These are phyloP conservation scores for Ananas comosus DNA, from an alignment of 176 grass and related monocot species.

Conservation along the genomic window DNA sequence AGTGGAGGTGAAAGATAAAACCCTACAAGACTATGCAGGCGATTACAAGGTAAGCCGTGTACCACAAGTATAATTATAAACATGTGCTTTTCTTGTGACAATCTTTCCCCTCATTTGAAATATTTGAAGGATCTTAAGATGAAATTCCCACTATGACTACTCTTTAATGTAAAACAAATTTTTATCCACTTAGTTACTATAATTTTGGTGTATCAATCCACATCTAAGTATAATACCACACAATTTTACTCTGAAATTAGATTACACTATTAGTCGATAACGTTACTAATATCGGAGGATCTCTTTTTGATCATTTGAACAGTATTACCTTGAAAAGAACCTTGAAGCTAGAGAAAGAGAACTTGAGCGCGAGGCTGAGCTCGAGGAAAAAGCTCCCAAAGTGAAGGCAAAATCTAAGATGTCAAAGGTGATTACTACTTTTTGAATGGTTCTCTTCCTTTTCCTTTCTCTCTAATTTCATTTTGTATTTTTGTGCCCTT, in stretches of 20 bases:
- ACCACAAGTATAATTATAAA: constrained; percentile 9
- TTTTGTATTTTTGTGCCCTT: not conserved
- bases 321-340: constrained; percentile 99
- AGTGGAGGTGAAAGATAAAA: constrained; percentile 74
- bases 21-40: constrained; percentile 80
- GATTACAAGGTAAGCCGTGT: constrained; percentile 84
- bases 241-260: too few relatives aligned
- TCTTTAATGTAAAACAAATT: too few relatives aligned
- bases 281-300: not conserved
- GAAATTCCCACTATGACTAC: too few relatives aligned
- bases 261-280: not conserved
- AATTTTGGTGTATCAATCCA: not conserved
- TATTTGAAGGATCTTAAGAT: too few relatives aligned
- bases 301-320: constrained; percentile 19
- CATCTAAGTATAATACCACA: not conserved
- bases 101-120: too few relatives aligned
- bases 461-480: not conserved
- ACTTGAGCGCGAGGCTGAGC: constrained; percentile 70
- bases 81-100: too few relatives aligned
- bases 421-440: constrained; percentile 58
- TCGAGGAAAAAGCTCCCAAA: constrained; percentile 87
- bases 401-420: constrained; percentile 93
- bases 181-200: too few relatives aligned
- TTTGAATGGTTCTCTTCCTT: constrained; percentile 7
- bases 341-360: constrained; percentile 85